A percentile compares a stretch with the other conserved stretches of the same genome.
Conservation (phyloP, 306 rosid species). For the Mimosa pudica region DNA sequence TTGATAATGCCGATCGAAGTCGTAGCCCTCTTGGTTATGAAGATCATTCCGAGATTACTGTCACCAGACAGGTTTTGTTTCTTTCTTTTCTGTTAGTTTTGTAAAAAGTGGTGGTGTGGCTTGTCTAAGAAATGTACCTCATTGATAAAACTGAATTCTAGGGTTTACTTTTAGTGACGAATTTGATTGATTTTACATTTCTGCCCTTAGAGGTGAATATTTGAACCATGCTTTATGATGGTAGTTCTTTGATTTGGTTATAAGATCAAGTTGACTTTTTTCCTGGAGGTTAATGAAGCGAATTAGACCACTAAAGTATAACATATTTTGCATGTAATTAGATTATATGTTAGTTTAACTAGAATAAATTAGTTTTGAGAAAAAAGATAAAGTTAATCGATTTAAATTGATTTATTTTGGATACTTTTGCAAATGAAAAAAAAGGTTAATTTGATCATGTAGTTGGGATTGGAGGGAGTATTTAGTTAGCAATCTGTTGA, state of each 20-base stretch:
- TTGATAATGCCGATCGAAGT: slow-evolving; percentile 68
- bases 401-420: too few relatives aligned
- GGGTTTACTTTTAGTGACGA: neutral
- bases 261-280: too few relatives aligned
- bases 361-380: too few relatives aligned
- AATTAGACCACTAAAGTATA: too few relatives aligned
- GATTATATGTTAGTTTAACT: too few relatives aligned
- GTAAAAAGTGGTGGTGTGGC: neutral
- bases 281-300: too few relatives aligned
- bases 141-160: neutral
- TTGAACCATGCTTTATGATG: neutral
- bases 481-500: neutral
- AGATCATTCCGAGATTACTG: slow-evolving; percentile 77
- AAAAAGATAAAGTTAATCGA: too few relatives aligned
- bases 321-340: too few relatives aligned
- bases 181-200: neutral
- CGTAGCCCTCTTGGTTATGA: slow-evolving; percentile 92
- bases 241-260: neutral
- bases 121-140: neutral
- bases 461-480: neutral
- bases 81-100: neutral
- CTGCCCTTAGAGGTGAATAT: slow-evolving; percentile 13
- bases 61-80: slow-evolving; percentile 93
- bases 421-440: too few relatives aligned
- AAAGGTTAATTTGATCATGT: too few relatives aligned